These are phyloP conservation scores for Chamaecrista fasciculata DNA, from an alignment of 306 rosid genomes.

Conservation along the genomic window DNA sequence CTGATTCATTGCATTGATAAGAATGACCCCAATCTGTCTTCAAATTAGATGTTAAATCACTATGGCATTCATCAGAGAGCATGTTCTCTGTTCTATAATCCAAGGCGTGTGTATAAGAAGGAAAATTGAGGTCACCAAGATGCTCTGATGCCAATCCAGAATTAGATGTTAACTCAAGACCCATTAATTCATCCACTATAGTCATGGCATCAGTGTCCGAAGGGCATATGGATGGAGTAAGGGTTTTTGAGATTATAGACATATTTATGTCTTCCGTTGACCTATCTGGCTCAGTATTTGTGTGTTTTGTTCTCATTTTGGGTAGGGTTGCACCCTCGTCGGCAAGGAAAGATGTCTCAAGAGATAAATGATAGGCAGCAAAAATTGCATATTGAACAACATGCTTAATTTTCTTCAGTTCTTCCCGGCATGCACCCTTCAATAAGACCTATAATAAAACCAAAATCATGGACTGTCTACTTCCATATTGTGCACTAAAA, in stretches of 20 bases:
- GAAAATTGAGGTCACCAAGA: slow-evolving; percentile 41
- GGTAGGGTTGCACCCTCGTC: slow-evolving; percentile 99
- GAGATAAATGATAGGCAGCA: slow-evolving; percentile 98
- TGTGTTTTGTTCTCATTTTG: slow-evolving; percentile 49
- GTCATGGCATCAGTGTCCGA: slow-evolving; percentile 41
- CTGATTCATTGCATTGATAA: slow-evolving; percentile 40
- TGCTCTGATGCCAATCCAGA: slow-evolving; percentile 36
- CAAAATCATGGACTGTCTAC: slow-evolving; percentile 35
- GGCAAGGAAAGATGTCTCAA: slow-evolving; percentile 94
- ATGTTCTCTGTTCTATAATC: slow-evolving; percentile 35
- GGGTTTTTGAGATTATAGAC: slow-evolving; percentile 34
- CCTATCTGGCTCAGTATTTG: slow-evolving; percentile 44
- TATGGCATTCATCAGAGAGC: slow-evolving; percentile 36
- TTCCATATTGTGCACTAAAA: no score
- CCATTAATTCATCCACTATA: slow-evolving; percentile 33
- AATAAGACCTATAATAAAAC: slow-evolving; percentile 70
- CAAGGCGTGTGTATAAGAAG: slow-evolving; percentile 37
- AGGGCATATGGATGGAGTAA: slow-evolving; percentile 37
- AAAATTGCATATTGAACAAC: slow-evolving; percentile 88
- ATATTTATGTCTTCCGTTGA: slow-evolving; percentile 38
- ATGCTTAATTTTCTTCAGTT: slow-evolving; percentile 89
- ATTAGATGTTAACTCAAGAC: slow-evolving; percentile 25
- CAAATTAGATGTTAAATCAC: slow-evolving; percentile 42
- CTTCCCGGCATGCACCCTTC: slow-evolving; percentile 71
- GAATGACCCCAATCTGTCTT: slow-evolving; percentile 33